phyloP scores from a whole-genome alignment of 2,329 filamentous ascomycete species.

The Didymellaceae sp. region DNA sequence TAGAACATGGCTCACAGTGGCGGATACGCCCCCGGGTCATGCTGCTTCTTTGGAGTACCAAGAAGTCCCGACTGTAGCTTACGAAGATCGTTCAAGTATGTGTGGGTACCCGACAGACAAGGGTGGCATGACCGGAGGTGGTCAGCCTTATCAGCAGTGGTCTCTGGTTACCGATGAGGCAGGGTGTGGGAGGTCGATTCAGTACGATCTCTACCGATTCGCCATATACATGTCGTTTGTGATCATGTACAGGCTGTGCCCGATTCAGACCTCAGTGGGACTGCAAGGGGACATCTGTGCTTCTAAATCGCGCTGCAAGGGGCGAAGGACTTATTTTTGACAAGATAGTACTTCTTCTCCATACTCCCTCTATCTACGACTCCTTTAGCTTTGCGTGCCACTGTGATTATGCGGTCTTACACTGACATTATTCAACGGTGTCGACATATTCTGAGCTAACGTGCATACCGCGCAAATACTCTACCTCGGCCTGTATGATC shows the following conservation, averaged over 20 bases:
- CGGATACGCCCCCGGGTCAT: background rate
- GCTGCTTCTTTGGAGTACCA: background rate
- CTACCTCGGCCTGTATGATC: too few species aligned
- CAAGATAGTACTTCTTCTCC: too few species aligned
- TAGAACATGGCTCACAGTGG: too few species aligned
- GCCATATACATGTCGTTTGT: background rate
- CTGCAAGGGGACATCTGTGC: background rate
- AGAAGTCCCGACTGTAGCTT: background rate
- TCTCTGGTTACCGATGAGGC: background rate
- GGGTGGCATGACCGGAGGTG: too few species aligned
- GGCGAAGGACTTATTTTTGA: background rate
- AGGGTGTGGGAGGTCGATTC: background rate
- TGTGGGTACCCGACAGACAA: too few species aligned
- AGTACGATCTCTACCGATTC: background rate
- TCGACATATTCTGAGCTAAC: too few species aligned
- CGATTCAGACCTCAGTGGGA: background rate
- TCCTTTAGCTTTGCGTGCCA: too few species aligned
- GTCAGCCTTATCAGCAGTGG: conserved; percentile 5
- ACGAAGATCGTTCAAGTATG: background rate
- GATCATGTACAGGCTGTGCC: background rate
- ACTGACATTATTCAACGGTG: too few species aligned
- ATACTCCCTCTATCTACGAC: too few species aligned
- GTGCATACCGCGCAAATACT: too few species aligned
- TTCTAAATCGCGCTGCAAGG: background rate
- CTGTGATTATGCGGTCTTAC: too few species aligned